Evolutionary conservation across 257 asterid genomes (phyloP).

Genomic region (Rhazya stricta): DNA sequence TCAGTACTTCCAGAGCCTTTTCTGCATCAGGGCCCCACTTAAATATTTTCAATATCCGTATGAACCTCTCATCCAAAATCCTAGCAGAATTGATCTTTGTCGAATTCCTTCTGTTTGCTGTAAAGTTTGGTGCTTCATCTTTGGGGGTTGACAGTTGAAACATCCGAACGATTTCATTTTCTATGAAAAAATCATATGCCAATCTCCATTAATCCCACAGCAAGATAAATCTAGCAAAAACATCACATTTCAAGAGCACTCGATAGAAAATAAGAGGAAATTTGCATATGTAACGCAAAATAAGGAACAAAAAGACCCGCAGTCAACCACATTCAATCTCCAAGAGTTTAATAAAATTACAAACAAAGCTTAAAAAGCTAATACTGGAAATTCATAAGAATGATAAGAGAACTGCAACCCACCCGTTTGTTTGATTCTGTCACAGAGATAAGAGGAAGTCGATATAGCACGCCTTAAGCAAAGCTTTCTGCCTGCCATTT

Average conservation of each 20-base stretch:
- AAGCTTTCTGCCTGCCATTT: constrained; percentile 21
- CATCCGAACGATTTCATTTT: constrained; percentile 79
- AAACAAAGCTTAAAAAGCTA: not conserved
- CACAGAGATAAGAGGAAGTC: constrained; percentile 45
- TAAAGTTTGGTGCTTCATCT: constrained; percentile 30
- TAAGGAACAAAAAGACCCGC: not conserved
- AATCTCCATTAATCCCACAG: constrained; percentile 3
- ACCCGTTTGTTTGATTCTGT: constrained; percentile 82
- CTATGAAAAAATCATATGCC: constrained; percentile 34
- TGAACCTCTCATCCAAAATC: constrained; percentile 74
- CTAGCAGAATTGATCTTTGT: constrained; percentile 30
- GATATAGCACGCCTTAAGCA: constrained; percentile 45
- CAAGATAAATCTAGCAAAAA: not conserved
- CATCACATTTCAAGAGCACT: not conserved
- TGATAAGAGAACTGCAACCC: constrained; percentile 9
- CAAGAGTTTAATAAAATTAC: not conserved
- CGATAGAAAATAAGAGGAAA: not conserved
- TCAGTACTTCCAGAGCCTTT: constrained; percentile 76
- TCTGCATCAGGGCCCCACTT: constrained; percentile 97
- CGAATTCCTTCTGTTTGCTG: constrained; percentile 22
- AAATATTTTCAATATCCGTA: constrained; percentile 80
- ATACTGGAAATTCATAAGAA: not conserved
- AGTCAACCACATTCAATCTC: not conserved
- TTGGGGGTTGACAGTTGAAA: constrained; percentile 55
- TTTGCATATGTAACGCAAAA: not conserved